phyloP scores from a whole-genome alignment of 768 basidiomycete species.

The Lactarius sp. region DNA sequence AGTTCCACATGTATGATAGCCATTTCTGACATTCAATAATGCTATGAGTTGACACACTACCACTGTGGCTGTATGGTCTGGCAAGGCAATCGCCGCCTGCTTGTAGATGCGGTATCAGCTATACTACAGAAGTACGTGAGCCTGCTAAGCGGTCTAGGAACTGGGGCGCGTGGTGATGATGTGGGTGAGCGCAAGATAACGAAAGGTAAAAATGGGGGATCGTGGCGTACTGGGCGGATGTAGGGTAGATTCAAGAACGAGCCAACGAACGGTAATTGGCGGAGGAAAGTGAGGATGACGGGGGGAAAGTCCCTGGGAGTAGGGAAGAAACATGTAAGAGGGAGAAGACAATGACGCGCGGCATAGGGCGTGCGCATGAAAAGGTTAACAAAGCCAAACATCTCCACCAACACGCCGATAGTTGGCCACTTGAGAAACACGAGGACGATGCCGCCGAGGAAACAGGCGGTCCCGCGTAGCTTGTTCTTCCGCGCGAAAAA shows the following conservation, averaged over 20 bases:
- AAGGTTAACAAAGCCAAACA: constrained; percentile 70
- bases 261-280: constrained; percentile 91
- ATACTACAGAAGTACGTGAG: constrained; percentile 32
- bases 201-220: background rate
- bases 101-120: background rate
- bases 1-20: background rate
- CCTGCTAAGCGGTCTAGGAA: constrained; percentile 36
- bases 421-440: constrained; percentile 97
- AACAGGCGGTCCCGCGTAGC: constrained; percentile 76
- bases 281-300: constrained; percentile 92
- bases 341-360: constrained; percentile 24
- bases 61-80: background rate
- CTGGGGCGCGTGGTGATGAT: constrained; percentile 22
- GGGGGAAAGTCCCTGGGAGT: constrained; percentile 92
- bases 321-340: background rate
- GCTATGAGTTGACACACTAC: constrained; percentile 17
- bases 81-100: background rate
- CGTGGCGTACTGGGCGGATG: constrained; percentile 64
- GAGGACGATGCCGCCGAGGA: constrained; percentile 77
- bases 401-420: constrained; percentile 88
- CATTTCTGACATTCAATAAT: background rate
- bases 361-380: background rate
- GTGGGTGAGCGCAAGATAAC: background rate
- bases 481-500: constrained; percentile 78
- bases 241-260: constrained; percentile 82